Base-by-base conservation (phyloP, 2,329 filamentous ascomycete species). In the Pseudocercospora macadamiae region DNA sequence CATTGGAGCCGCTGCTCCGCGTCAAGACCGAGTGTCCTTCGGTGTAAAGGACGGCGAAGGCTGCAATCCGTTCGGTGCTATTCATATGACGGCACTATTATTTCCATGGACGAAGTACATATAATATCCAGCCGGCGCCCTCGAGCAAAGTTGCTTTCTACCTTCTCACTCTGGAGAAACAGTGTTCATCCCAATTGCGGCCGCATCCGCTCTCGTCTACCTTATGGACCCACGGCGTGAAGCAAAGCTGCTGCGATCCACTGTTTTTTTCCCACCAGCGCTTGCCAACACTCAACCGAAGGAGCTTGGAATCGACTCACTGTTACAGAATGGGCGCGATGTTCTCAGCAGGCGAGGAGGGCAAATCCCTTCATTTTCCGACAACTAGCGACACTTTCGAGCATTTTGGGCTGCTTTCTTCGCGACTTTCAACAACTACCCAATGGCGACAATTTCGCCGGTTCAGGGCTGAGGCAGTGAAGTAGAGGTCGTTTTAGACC, bases 391-490 rank as follows among this genome's bases (percentile, higher is more conserved):
- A 51, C 36, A 28, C 47, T 32, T 36, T 12, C 19, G 26, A 51
- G 16, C 39, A 39, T 28, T 39, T 6, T 37, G 4, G 39, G 48
- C 37, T 25, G 4, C 23, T 32, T 52, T 26, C 49, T 39, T n/a
- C 16, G 51, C 45, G 26, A 28, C 36, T 25, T 14, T 26, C n/a
- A 32, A 30, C 51, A 36, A 47, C 49, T 37, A 34, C 39, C 53
- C 55, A 45, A 53, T 54, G 23, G 44, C 56, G 60, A 57, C 48
- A 56, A 56, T 54, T 34, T 56, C 48, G 48, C 55, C 60, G 53
- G 10, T 21, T 47, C 45, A 34, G 47, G 54, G 37, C n/a, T 19
- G 32, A 28, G 36, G 23, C 44, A 44, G 39, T 39, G 25, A 25
- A 28, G 19, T 28, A 51, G 54, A 47, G 57, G 16, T n/a, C 18